Evolutionary conservation across 2,329 filamentous ascomycete species (phyloP).

Genomic region (Lachnellula cervina): DNA sequence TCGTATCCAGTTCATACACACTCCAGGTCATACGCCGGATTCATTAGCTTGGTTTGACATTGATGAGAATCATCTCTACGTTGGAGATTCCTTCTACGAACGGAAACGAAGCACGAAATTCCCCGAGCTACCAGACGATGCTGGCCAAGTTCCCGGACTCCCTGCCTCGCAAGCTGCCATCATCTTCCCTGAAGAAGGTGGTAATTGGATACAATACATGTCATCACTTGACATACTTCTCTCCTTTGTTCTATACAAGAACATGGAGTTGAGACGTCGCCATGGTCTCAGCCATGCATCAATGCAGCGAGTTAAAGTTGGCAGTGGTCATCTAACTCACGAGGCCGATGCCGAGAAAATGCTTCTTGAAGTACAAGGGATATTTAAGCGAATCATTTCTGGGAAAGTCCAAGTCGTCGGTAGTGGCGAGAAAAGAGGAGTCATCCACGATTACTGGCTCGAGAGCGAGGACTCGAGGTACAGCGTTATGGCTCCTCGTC

Average conservation of each 20-base stretch:
- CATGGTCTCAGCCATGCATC: conserved; percentile 21
- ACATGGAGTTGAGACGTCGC: conserved; percentile 21
- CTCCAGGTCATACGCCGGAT: conserved; percentile 44
- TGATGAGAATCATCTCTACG: conserved; percentile 39
- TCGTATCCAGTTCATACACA: conserved; percentile 39
- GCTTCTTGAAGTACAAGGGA: conserved; percentile 30
- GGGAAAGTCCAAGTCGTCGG: conserved; percentile 32
- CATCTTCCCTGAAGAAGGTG: conserved; percentile 36
- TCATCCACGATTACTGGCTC: conserved; percentile 34
- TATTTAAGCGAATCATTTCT: conserved; percentile 32
- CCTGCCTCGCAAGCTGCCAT: conserved; percentile 30
- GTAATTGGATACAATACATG: conserved; percentile 36
- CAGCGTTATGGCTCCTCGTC: conserved; percentile 34
- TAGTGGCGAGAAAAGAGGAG: conserved; percentile 28
- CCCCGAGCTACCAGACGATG: conserved; percentile 26
- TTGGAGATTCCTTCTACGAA: conserved; percentile 44
- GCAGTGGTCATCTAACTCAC: conserved; percentile 36
- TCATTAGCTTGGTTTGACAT: conserved; percentile 42
- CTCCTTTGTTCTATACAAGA: conserved; percentile 33
- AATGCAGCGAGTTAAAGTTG: conserved; percentile 23
- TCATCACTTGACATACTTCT: conserved; percentile 33
- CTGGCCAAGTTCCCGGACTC: conserved; percentile 13
- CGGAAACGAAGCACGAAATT: conserved; percentile 22
- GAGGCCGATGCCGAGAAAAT: conserved; percentile 34
- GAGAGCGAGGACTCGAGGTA: conserved; percentile 31